Evolutionary conservation across 306 rosid species (phyloP), one percentile per base, ranked within the genome.

Genomic region (Vigna radiata): DNA sequence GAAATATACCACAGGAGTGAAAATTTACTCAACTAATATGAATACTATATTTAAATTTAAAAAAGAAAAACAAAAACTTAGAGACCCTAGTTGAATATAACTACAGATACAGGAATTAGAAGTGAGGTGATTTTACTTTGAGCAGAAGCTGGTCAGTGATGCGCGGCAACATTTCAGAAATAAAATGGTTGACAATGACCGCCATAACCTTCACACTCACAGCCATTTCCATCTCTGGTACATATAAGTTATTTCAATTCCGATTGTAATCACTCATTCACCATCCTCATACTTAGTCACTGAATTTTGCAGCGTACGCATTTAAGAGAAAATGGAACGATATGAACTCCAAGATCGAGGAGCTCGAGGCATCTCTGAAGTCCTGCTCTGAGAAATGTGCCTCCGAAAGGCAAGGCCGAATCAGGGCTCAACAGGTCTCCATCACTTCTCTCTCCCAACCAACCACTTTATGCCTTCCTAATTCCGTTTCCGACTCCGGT

Each of bases 351-450:
- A 84, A 90, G 84, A 44, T 92, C 27, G 77, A 33, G 14, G 88
- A 88, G 66, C 86, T 95, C 17, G 89, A 92, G 80, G 76, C 76
- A 25, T 89, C 95, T 68, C 93, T 95, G 85, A 81, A 87, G 27
- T 82, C 86, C 49, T 87, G 82, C 61, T 39, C 64, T 5, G 83
- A 86, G 1, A 87, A 88, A 65, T 89, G 93, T 80, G 73, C 80
- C 39, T 87, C 97, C 29, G 98, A 95, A 75, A 88, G 98, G 48
- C 90, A 89, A 85, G 98, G 97, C 63, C 96, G 98, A 75, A 90
- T 95, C 79, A 92, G 90, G 77, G 95, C 97, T 66, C 98, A 95
- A 80, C 93, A 90, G 97, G 97, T 91, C 49, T 44, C 49, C 4
- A 2, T 29, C 46, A 19, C 13, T 8, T 27, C 64, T 27, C 46